Conservation (phyloP, 768 basidiomycete species). For the Lyophyllum semitale region DNA sequence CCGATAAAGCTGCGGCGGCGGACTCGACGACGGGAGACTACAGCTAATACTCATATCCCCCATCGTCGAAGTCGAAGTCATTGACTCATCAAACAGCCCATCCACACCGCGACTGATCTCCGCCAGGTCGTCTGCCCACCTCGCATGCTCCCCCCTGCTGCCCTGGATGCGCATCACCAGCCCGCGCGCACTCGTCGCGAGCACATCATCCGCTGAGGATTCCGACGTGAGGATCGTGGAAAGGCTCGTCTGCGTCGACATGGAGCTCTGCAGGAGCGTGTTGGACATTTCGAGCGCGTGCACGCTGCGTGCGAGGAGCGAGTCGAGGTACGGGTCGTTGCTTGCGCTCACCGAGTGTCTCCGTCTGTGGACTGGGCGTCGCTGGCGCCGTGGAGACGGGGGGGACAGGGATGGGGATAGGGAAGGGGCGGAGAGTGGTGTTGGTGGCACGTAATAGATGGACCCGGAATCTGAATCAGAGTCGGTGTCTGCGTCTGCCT, state of each 20-base stretch:
- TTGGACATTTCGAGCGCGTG: constrained; percentile 88
- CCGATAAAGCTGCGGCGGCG: constrained; percentile 1
- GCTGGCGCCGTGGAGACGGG: constrained; percentile 35
- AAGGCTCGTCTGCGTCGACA: constrained; percentile 64
- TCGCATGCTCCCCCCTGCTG: constrained; percentile 43
- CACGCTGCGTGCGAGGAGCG: constrained; percentile 79
- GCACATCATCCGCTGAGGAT: constrained; percentile 43
- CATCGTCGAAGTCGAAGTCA: neutral
- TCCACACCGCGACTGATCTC: constrained; percentile 68
- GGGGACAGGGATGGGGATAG: too few relatives aligned
- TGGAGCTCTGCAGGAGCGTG: constrained; percentile 71
- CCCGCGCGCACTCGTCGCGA: constrained; percentile 50
- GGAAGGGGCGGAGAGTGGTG: constrained; percentile 30
- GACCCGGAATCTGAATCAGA: constrained; percentile 30
- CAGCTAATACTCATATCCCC: constrained; percentile 36
- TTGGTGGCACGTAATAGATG: constrained; percentile 27
- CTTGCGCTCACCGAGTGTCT: constrained; percentile 23
- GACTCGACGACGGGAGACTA: constrained; percentile 42
- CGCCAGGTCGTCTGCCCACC: constrained; percentile 71
- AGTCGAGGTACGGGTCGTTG: constrained; percentile 70
- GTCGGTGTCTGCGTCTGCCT: constrained; percentile 73
- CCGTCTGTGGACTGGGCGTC: constrained; percentile 24
- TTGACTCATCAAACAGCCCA: constrained; percentile 44
- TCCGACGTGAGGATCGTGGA: constrained; percentile 51
- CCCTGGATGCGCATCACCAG: constrained; percentile 54